Evolutionary conservation across 148 eudicot genomes (phyloP).

Genomic region (Arctostaphylos glauca): DNA sequence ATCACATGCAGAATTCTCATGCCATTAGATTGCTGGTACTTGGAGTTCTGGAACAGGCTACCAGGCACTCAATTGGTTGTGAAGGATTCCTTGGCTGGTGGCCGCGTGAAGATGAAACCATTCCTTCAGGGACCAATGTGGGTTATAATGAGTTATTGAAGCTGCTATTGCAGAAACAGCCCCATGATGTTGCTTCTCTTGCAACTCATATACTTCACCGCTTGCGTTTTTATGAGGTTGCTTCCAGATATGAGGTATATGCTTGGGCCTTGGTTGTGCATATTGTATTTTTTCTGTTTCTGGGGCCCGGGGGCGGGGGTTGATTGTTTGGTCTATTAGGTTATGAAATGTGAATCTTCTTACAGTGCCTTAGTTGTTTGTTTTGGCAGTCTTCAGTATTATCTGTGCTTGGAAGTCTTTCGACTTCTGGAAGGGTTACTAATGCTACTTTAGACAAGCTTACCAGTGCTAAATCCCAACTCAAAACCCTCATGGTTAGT

Average conservation of each 20-base stretch:
- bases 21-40: constrained; percentile 65
- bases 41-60: constrained; percentile 89
- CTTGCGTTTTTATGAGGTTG: constrained; percentile 82
- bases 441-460: constrained; percentile 47
- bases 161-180: constrained; percentile 72
- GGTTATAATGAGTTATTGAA: constrained; percentile 83
- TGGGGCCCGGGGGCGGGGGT: neutral
- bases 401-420: constrained; percentile 57
- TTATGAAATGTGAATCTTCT: constrained; percentile 6
- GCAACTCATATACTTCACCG: constrained; percentile 90
- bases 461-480: constrained; percentile 57
- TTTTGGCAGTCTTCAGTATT: constrained; percentile 66
- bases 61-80: constrained; percentile 82
- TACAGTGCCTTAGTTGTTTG: constrained; percentile 18
- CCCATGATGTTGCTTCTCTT: constrained; percentile 84
- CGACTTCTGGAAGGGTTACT: constrained; percentile 35
- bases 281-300: too few relatives aligned
- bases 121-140: constrained; percentile 75
- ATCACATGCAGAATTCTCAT: constrained; percentile 43
- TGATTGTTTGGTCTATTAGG: neutral
- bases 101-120: constrained; percentile 84
- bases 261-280: neutral
- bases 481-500: constrained; percentile 83
- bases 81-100: constrained; percentile 99
- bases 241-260: constrained; percentile 87